Conservation (phyloP, 805 yeast species). For the Sugiyamaella floridensis region DNA sequence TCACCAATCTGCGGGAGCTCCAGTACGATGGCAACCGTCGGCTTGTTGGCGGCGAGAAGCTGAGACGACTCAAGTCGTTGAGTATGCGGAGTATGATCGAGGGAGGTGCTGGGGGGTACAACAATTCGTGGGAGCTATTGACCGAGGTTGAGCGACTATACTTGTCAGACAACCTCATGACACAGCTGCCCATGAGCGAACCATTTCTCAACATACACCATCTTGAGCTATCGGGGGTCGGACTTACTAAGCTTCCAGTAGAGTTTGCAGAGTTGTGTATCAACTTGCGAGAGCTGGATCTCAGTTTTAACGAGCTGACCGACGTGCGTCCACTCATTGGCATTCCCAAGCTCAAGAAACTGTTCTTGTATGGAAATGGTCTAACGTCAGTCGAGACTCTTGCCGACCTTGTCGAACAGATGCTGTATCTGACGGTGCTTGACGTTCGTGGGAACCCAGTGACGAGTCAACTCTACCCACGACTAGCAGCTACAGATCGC, state of each 20-base stretch:
- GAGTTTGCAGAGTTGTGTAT: slow-evolving; percentile 20
- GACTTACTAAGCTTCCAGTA: slow-evolving; percentile 22
- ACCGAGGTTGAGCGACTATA: slow-evolving; percentile 33
- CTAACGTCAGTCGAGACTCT: slow-evolving; percentile 18
- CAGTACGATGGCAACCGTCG: slow-evolving; percentile 21
- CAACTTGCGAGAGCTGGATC: slow-evolving; percentile 30
- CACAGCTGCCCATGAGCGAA: slow-evolving; percentile 15
- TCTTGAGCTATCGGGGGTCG: slow-evolving; percentile 27
- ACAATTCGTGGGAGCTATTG: slow-evolving; percentile 11
- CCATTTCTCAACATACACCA: slow-evolving; percentile 28
- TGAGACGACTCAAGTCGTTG: slow-evolving; percentile 36
- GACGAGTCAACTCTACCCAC: slow-evolving; percentile 20
- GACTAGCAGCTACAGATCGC: neutral
- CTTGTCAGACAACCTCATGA: slow-evolving; percentile 33
- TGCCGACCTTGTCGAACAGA: slow-evolving; percentile 15
- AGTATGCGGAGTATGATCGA: slow-evolving; percentile 25
- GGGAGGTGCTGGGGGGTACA: neutral
- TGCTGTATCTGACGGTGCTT: slow-evolving; percentile 19
- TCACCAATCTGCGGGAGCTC: slow-evolving; percentile 11
- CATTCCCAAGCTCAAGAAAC: slow-evolving; percentile 23
- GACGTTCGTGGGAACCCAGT: slow-evolving; percentile 30
- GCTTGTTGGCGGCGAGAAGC: slow-evolving; percentile 29
- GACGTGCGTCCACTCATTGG: slow-evolving; percentile 23
- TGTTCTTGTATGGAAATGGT: slow-evolving; percentile 25
- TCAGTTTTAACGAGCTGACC: slow-evolving; percentile 25